Evolutionary conservation across 176 grass and related monocot genomes (phyloP).

Genomic region (Oryza glumipatula): DNA sequence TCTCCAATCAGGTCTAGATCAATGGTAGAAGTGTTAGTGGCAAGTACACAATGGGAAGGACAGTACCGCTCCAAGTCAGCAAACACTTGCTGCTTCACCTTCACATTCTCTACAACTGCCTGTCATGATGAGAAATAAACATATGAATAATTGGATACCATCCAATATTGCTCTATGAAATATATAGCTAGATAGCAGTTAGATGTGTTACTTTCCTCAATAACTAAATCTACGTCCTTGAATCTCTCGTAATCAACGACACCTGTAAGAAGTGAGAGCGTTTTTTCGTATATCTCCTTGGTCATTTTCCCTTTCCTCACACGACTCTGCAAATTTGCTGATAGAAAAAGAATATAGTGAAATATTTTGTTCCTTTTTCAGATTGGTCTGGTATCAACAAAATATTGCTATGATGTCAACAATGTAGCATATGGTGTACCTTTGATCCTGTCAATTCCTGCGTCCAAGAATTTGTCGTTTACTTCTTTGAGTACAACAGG

Average conservation of each 20-base stretch:
- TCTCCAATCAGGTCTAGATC: constrained; percentile 93
- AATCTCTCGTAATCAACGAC: constrained; percentile 78
- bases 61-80: constrained; percentile 79
- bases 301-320: constrained; percentile 90
- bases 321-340: constrained; percentile 82
- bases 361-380: not conserved
- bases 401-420: no score
- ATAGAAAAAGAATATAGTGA: constrained; percentile 36
- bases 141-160: not conserved
- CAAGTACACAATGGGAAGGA: constrained; percentile 76
- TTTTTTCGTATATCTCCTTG: constrained; percentile 63
- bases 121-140: constrained; percentile 31
- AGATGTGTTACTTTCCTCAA: constrained; percentile 53
- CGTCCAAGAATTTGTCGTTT: no score
- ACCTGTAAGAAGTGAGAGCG: constrained; percentile 74
- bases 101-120: constrained; percentile 85
- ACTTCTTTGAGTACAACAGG: no score
- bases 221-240: constrained; percentile 82
- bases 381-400: no score
- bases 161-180: not conserved
- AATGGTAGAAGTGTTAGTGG: constrained; percentile 95
- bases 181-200: no score
- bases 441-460: no score
- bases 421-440: no score
- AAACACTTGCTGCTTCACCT: constrained; percentile 93